phyloP scores from a whole-genome alignment of 805 yeast genomes.

The Scheffersomyces ergatensis region DNA sequence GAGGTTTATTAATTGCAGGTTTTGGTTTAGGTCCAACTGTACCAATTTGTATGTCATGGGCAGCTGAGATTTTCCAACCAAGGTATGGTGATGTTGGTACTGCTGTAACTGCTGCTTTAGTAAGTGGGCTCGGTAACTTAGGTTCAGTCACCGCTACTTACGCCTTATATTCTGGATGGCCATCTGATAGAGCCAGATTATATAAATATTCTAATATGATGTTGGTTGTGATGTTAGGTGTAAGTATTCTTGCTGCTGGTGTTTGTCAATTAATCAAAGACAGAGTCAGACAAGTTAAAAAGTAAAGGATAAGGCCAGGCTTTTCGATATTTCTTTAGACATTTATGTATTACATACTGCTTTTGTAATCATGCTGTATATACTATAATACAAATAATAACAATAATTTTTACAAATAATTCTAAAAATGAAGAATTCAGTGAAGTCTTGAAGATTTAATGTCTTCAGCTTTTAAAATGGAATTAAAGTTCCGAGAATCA shows the following conservation, averaged over 20 bases:
- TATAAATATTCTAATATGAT: slow-evolving; percentile 80
- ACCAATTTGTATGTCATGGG: slow-evolving; percentile 82
- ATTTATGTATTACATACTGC: no score
- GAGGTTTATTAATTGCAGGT: slow-evolving; percentile 78
- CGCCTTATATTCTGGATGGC: slow-evolving; percentile 87
- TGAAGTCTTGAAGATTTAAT: no score
- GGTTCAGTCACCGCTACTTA: slow-evolving; percentile 86
- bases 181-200: slow-evolving; percentile 61
- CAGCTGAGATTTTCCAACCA: slow-evolving; percentile 69
- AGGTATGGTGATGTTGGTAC: slow-evolving; percentile 81
- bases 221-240: slow-evolving; percentile 73
- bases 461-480: no score
- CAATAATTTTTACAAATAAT: no score
- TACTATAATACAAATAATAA: no score
- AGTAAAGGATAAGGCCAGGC: not conserved
- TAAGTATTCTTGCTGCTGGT: slow-evolving; percentile 53
- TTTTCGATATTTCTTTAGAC: no score
- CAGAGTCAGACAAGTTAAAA: slow-evolving; percentile 20
- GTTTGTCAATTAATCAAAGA: slow-evolving; percentile 32
- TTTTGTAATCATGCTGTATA: no score
- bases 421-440: no score
- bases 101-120: slow-evolving; percentile 80
- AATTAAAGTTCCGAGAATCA: no score
- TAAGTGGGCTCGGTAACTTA: slow-evolving; percentile 81
- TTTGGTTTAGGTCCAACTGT: slow-evolving; percentile 90